phyloP scores from a whole-genome alignment of 306 rosid genomes.

The Dryas drummondii region DNA sequence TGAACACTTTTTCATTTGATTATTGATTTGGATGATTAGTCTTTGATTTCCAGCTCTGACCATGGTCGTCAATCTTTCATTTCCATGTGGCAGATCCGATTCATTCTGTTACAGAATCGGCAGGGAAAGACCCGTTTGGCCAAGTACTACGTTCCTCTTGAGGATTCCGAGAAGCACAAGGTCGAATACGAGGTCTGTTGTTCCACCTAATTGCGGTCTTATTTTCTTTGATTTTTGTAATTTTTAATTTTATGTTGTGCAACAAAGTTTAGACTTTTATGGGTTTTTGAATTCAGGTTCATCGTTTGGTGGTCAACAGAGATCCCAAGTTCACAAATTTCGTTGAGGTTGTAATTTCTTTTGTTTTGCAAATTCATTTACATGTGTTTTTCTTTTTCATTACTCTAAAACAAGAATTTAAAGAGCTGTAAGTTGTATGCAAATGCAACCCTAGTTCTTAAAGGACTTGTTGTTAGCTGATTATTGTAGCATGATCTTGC shows the following conservation, averaged over 20 bases:
- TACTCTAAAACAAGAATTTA: not conserved
- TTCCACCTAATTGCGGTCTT: not conserved
- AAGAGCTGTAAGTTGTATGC: too few species aligned
- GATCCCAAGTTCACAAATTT: slow-evolving; percentile 96
- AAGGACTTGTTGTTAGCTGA: slow-evolving; percentile 10
- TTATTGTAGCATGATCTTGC: slow-evolving; percentile 27
- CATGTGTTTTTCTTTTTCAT: too few species aligned
- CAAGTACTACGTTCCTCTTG: slow-evolving; percentile 94
- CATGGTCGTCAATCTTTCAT: not conserved
- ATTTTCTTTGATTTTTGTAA: not conserved
- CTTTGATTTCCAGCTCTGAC: not conserved
- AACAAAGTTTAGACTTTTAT: not conserved
- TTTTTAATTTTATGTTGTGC: not conserved
- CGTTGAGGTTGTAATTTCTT: slow-evolving; percentile 65
- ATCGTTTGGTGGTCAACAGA: slow-evolving; percentile 94
- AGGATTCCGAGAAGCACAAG: slow-evolving; percentile 95
- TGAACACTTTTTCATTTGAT: not conserved
- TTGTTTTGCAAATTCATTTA: not conserved
- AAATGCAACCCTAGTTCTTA: not conserved
- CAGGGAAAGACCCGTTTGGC: slow-evolving; percentile 94
- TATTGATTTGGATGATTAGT: not conserved
- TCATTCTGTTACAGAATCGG: slow-evolving; percentile 88
- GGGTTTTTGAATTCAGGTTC: slow-evolving; percentile 54
- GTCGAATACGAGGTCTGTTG: slow-evolving; percentile 89
- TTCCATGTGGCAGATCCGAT: slow-evolving; percentile 74